Conservation (phyloP, 257 asterid species). For the Solanum stenotomum region DNA sequence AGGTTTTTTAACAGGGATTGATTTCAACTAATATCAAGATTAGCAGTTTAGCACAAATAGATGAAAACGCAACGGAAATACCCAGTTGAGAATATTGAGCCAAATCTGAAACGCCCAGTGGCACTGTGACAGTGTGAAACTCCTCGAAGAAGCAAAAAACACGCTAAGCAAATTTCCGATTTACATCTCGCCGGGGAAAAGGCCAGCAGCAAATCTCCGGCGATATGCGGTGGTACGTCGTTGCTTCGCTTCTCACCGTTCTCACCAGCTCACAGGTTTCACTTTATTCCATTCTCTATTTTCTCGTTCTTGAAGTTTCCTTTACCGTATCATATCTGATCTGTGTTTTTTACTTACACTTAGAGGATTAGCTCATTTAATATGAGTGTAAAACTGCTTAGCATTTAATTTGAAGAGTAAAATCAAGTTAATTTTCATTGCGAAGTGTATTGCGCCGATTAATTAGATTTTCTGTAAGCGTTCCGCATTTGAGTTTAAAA, state of each 20-base stretch:
- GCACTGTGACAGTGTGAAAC: not conserved
- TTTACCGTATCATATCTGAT: not conserved
- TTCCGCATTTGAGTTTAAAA: not conserved
- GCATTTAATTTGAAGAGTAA: not conserved
- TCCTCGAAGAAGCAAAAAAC: not conserved
- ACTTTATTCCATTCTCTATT: not conserved
- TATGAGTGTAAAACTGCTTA: not conserved
- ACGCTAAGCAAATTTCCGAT: not conserved
- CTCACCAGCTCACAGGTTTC: slow-evolving; percentile 96
- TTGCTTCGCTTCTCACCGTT: slow-evolving; percentile 79
- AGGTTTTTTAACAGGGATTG: not conserved
- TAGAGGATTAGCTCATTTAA: not conserved
- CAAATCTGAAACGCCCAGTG: not conserved
- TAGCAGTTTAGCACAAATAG: not conserved
- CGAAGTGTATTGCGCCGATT: not conserved
- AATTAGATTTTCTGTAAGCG: not conserved
- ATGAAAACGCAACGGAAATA: not conserved
- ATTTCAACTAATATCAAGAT: not conserved
- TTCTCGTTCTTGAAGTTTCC: not conserved
- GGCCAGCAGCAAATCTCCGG: not conserved
- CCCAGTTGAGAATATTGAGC: not conserved
- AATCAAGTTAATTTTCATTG: not conserved
- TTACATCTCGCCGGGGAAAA: not conserved
- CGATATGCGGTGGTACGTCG: slow-evolving; percentile 90
- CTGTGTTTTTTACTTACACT: not conserved